Conservation (phyloP, 2,329 filamentous ascomycete species). For the Cytospora piceae region DNA sequence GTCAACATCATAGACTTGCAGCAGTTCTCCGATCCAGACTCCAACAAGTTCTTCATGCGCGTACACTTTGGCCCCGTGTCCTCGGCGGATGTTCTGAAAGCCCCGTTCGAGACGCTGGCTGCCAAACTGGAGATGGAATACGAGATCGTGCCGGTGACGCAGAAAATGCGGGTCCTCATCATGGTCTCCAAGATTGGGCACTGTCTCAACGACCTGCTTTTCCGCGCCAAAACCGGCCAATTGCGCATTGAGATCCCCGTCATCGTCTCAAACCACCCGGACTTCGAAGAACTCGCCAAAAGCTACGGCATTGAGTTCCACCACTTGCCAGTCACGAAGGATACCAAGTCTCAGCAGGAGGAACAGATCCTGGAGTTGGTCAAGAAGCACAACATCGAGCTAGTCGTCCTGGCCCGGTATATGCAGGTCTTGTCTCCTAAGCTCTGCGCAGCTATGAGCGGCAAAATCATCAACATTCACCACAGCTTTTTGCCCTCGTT, state of each 20-base stretch:
- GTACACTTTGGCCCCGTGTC: constrained; percentile 74
- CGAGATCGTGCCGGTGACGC: constrained; percentile 67
- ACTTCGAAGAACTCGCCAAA: constrained; percentile 69
- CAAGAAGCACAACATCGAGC: constrained; percentile 69
- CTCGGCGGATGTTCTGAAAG: constrained; percentile 55
- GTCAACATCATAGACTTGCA: constrained; percentile 85
- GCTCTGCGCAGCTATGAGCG: constrained; percentile 78
- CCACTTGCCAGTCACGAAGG: constrained; percentile 78
- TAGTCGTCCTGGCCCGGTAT: constrained; percentile 81
- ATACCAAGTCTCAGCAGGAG: constrained; percentile 78
- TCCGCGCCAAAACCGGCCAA: constrained; percentile 75
- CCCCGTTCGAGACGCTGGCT: constrained; percentile 64
- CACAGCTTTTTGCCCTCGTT: constrained; percentile 85
- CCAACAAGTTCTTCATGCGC: constrained; percentile 84
- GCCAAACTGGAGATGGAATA: constrained; percentile 70
- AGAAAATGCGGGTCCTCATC: constrained; percentile 78
- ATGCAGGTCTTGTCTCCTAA: constrained; percentile 83
- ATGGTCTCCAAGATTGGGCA: constrained; percentile 91
- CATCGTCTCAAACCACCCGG: constrained; percentile 82
- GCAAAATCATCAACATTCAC: constrained; percentile 91
- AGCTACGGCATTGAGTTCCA: constrained; percentile 79
- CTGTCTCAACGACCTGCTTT: constrained; percentile 82
- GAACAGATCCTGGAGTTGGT: constrained; percentile 71
- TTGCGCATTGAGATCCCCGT: constrained; percentile 75
- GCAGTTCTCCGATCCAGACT: constrained; percentile 78